Percentiles rank a stretch among this genome's conserved stretches.
phyloP scores from a whole-genome alignment of 805 yeast genomes.

The Ogataea paraovalis region DNA sequence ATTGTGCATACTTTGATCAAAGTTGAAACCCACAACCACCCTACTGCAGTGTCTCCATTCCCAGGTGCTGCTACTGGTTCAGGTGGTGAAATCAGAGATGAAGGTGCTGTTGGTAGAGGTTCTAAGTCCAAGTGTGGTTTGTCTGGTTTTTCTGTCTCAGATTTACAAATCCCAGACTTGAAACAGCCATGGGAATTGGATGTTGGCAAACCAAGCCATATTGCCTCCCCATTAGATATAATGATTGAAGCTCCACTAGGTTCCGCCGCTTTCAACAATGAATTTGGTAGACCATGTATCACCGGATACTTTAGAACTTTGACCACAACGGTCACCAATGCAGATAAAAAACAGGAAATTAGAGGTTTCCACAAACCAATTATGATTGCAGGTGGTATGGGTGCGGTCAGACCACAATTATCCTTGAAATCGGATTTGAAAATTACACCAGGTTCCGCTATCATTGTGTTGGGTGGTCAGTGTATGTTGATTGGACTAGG shows the following conservation, averaged over 20 bases:
- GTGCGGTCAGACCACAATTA: constrained; percentile 89
- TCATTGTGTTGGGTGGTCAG: constrained; percentile 96
- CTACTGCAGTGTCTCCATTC: constrained; percentile 98
- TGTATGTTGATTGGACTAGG: constrained; percentile 98
- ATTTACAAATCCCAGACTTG: constrained; percentile 77
- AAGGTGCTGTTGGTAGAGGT: constrained; percentile 99
- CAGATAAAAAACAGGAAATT: constrained; percentile 61
- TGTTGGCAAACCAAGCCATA: constrained; percentile 88
- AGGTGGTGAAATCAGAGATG: constrained; percentile 99
- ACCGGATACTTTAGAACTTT: constrained; percentile 95
- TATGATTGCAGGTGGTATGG: constrained; percentile 99
- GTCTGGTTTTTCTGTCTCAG: constrained; percentile 89
- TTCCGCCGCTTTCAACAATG: constrained; percentile 96
- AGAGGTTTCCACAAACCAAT: constrained; percentile 99
- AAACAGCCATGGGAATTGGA: constrained; percentile 94
- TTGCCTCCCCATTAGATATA: constrained; percentile 88
- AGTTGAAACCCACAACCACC: constrained; percentile 98
- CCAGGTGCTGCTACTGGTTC: constrained; percentile 99
- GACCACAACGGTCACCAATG: constrained; percentile 68
- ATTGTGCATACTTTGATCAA: constrained; percentile 84
- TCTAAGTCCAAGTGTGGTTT: constrained; percentile 96
- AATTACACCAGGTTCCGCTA: constrained; percentile 86
- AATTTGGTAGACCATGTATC: constrained; percentile 97
- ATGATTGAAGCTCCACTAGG: constrained; percentile 98
- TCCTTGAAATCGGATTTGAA: constrained; percentile 76